phyloP scores from a whole-genome alignment of 2,329 filamentous ascomycete genomes.

The Raffaelea arxii region DNA sequence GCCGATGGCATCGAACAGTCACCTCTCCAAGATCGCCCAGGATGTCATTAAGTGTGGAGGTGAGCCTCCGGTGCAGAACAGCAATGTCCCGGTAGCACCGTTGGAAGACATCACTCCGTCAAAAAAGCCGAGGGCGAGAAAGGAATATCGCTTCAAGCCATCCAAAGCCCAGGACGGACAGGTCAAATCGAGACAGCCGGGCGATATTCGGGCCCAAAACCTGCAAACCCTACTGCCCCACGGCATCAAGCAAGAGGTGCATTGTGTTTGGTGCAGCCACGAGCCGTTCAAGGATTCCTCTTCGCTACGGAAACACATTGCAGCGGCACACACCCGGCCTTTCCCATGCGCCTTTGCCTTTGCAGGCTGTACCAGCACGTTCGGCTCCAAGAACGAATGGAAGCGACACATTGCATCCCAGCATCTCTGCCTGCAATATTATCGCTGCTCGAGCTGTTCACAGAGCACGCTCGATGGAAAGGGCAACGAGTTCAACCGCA shows the following conservation, averaged over 20 bases:
- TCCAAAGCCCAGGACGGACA: constrained; percentile 7
- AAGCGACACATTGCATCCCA: constrained; percentile 89
- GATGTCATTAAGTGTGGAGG: constrained; percentile 10
- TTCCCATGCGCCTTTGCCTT: constrained; percentile 82
- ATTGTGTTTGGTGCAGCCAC: constrained; percentile 52
- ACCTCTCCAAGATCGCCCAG: constrained; percentile 10
- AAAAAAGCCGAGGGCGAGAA: constrained; percentile 5
- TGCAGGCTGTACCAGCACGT: constrained; percentile 74
- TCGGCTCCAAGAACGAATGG: constrained; percentile 95
- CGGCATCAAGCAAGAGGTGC: constrained; percentile 47
- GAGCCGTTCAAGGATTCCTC: constrained; percentile 59
- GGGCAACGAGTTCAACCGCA: constrained; percentile 76
- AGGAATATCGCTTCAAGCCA: constrained; percentile 9
- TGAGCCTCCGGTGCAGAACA: too few relatives aligned
- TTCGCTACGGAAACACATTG: constrained; percentile 56
- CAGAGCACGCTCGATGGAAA: constrained; percentile 44
- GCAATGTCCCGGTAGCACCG: too few relatives aligned
- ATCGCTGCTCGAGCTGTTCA: constrained; percentile 53
- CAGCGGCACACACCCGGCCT: constrained; percentile 58
- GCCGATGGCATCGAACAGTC: constrained; percentile 25
- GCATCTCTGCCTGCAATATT: constrained; percentile 64
- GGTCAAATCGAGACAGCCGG: constrained; percentile 2
- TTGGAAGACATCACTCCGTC: too few relatives aligned
- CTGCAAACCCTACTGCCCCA: constrained; percentile 15
- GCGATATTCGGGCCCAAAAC: constrained; percentile 1